Conservation (phyloP, 208 protist genomes). For the Leishmania tarentolae region DNA sequence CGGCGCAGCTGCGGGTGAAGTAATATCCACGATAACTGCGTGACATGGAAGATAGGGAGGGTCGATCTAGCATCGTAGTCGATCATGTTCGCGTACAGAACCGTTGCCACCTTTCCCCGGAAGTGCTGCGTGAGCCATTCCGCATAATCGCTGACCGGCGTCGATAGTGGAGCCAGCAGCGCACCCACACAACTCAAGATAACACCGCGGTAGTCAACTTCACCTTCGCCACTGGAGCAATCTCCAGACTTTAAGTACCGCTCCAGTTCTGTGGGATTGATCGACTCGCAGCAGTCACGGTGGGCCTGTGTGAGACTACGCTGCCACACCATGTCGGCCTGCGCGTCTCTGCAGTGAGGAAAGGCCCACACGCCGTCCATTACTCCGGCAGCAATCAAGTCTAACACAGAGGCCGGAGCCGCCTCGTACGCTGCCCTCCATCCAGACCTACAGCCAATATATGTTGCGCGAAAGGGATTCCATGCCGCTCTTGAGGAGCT, state of each 20-base stretch:
- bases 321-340: background rate
- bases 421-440: constrained; percentile 13
- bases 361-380: constrained; percentile 22
- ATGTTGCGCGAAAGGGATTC: constrained; percentile 9
- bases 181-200: constrained; percentile 55
- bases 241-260: constrained; percentile 32
- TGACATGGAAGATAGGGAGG: constrained; percentile 36
- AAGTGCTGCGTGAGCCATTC: constrained; percentile 63
- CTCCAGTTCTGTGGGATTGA: constrained; percentile 38
- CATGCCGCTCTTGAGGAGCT: background rate
- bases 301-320: constrained; percentile 14
- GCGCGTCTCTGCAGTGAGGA: background rate
- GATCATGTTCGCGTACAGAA: constrained; percentile 54
- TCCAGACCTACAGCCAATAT: background rate
- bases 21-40: constrained; percentile 49
- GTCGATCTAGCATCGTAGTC: constrained; percentile 40
- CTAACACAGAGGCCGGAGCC: constrained; percentile 19
- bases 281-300: constrained; percentile 15
- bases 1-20: constrained; percentile 41
- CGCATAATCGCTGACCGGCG: constrained; percentile 23
- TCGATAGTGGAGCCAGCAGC: constrained; percentile 46
- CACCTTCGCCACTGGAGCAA: background rate
- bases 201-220: constrained; percentile 17
- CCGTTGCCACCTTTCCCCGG: constrained; percentile 43
- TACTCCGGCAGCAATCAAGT: constrained; percentile 16